Base-by-base conservation (phyloP, 2,329 filamentous ascomycete genomes). In the Claviceps sp. region DNA sequence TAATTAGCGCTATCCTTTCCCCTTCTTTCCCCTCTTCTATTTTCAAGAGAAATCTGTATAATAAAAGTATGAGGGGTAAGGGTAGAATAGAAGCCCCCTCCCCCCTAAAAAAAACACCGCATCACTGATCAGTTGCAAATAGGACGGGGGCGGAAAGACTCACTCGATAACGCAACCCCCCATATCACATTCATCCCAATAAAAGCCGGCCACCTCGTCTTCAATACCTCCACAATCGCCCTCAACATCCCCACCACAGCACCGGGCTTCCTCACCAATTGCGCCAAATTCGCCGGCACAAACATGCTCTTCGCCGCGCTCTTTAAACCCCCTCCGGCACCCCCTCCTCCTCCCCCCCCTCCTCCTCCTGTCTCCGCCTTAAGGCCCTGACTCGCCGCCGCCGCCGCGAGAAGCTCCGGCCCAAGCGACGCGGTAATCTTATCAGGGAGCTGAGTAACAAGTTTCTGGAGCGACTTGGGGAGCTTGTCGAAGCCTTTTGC, bases 161-260 rank as follows among this genome's bases (percentile, higher is more conserved):
- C 76, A 91, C 88, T 74, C 62, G 94, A 95, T 1, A 97, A 72
- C 0, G 88, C 89, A 57, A 97, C 72, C 56, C 87, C 93, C 82
- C 94, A 88, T 16, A 97, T 74, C 18, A 95, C 83, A 66, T 95
- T 97, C 51, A 91, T 90, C 13, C 90, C 90, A 55, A 95, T 79
- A 56, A 96, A 84, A 0, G 89, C 89, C 0, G 93, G 93, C 77
- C 94, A 97, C 46, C 91, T 76, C 55, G 87, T 73, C 68, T 90
- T 88, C 53, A 98, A 69, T 50, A 90, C 91, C 54, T 87, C 87
- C 63, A 97, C 83, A 52, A 97, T 95, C n/a, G 86, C 88, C 62
- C 85, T 84, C 47, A 98, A 71, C 77, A 96, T 84, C 3, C 82
- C 81, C 1, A 87, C 86, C 4, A 96, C 77, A 0, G 88, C 84